Base-by-base conservation (phyloP, 1,284 basidiomycete genomes). In the Phaffia rhodozyma region DNA sequence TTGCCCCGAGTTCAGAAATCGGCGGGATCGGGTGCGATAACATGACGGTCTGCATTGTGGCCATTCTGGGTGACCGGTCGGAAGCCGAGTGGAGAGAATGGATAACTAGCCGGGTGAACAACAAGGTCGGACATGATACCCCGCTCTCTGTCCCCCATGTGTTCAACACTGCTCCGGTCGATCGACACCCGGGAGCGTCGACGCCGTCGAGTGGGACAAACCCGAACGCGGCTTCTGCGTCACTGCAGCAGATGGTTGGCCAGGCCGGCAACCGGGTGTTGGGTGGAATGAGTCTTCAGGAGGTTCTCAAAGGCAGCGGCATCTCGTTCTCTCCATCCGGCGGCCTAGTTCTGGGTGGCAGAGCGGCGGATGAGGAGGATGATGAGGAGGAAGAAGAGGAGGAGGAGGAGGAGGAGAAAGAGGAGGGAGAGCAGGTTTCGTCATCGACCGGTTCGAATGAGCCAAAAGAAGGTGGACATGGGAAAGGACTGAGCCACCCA, bases 21-120 rank as follows among this genome's bases (percentile, higher is more conserved):
- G 91, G 90, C 54, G 94, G 96, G 21, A 89, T 97, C 67, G 96
- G 96, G 27, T 97, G 93, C 74, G 96, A 99, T 79, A 98, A 99
- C 79, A 99, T 99, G 96, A 98, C 96, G 0, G 81, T 96, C 62
- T 83, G 97, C 69, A 83, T 98, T 65, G 83, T 98, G 57, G 96
- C 91, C 4, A 75, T 98, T 58, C 81, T 96, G 38, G 82, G 88
- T 68, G 93, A 90, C 38, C 84, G 86, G 66, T 91, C 91, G 20
- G 84, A 86, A 73, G 86, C 91, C 68, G 86, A 96, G 73, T 99
- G 96, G 96, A 89, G 89, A 72, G 76, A 81, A 29, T 98, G 93
- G 96, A 77, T 99, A 69, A 85, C 82, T 67, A 83, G 91, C 60
- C 84, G 93, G 53, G 88, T 94, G 52, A 82, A 92, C 70, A 80